A percentile compares a stretch with the other conserved stretches of the same genome.
phyloP scores from a whole-genome alignment of 345 rosid species.

The Euclidium syriacum region DNA sequence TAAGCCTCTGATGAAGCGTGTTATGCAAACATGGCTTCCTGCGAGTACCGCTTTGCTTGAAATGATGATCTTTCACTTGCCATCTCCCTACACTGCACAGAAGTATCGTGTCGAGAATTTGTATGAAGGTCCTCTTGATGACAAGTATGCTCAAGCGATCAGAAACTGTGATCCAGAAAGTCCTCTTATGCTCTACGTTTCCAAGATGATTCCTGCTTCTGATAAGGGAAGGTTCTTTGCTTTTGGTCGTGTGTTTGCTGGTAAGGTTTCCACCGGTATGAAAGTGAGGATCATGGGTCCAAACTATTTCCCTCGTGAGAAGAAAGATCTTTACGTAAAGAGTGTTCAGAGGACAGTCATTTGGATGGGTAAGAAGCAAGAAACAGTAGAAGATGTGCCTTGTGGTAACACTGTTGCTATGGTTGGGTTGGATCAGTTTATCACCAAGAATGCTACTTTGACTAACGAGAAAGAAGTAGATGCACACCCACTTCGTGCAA shows the following conservation, averaged over 20 bases:
- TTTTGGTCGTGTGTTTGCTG: slow-evolving; percentile 69
- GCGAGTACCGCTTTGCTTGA: slow-evolving; percentile 60
- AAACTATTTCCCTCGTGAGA: slow-evolving; percentile 68
- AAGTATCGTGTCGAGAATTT: slow-evolving; percentile 73
- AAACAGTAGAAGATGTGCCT: slow-evolving; percentile 74
- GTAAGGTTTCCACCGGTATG: slow-evolving; percentile 58
- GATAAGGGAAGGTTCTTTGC: slow-evolving; percentile 80
- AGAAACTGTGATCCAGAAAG: slow-evolving; percentile 70
- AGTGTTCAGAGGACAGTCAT: slow-evolving; percentile 64
- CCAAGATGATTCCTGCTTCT: slow-evolving; percentile 83
- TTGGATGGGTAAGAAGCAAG: slow-evolving; percentile 87
- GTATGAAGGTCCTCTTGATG: slow-evolving; percentile 79
- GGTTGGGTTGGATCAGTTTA: slow-evolving; percentile 70
- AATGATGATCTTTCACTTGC: slow-evolving; percentile 77
- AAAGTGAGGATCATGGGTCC: slow-evolving; percentile 85
- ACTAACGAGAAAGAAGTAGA: slow-evolving; percentile 74
- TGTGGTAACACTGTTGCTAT: slow-evolving; percentile 78
- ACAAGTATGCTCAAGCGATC: slow-evolving; percentile 53
- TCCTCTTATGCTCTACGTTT: slow-evolving; percentile 81
- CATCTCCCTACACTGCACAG: slow-evolving; percentile 62
- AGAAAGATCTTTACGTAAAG: slow-evolving; percentile 40
- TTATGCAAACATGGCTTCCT: slow-evolving; percentile 79
- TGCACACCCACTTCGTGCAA: slow-evolving; percentile 76
- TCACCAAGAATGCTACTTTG: slow-evolving; percentile 70
- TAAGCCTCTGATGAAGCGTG: slow-evolving; percentile 75